Conservation (phyloP, 2,329 filamentous ascomycete species). For the Penicillium sp. region DNA sequence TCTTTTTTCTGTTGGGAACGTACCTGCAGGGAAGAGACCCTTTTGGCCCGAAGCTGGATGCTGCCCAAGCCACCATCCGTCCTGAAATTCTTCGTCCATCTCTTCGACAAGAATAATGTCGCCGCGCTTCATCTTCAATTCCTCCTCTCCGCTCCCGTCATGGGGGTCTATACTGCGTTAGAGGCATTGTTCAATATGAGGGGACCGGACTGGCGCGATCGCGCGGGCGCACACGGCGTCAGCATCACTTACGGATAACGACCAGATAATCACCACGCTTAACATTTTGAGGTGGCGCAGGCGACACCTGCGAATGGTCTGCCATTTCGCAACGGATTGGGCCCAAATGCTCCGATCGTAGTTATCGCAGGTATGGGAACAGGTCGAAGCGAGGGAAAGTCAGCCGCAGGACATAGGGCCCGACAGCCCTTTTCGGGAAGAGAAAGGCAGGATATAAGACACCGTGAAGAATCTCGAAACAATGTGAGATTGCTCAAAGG, state of each 20-base stretch:
- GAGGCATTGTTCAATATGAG: slow-evolving; percentile 8
- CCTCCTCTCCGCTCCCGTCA: slow-evolving; percentile 82
- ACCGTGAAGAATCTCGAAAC: slow-evolving; percentile 8
- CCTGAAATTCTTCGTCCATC: slow-evolving; percentile 62
- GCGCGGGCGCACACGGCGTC: slow-evolving; percentile 6
- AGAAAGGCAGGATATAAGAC: slow-evolving; percentile 1
- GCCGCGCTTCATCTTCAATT: slow-evolving; percentile 79
- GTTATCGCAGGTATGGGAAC: slow-evolving; percentile 9
- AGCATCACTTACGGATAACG: slow-evolving; percentile 42
- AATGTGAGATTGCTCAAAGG: slow-evolving; percentile 12
- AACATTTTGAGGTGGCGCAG: slow-evolving; percentile 34
- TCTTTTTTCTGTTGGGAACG: not conserved
- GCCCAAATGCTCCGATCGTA: slow-evolving; percentile 13
- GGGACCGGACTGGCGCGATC: slow-evolving; percentile 2
- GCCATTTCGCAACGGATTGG: slow-evolving; percentile 13
- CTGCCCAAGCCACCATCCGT: slow-evolving; percentile 61
- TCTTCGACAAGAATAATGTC: slow-evolving; percentile 61
- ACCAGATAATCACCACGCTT: slow-evolving; percentile 42
- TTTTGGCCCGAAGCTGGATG: slow-evolving; percentile 41
- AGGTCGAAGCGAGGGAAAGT: slow-evolving; percentile 12
- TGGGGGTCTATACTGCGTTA: slow-evolving; percentile 70
- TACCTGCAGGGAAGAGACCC: slow-evolving; percentile 49
- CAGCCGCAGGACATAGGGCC: slow-evolving; percentile 30
- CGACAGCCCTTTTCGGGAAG: slow-evolving; percentile 23
- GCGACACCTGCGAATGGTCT: slow-evolving; percentile 7